Evolutionary conservation across 225 moss, liverwort and hornwort species (phyloP).

Genomic region (Pleurozium schreberi): DNA sequence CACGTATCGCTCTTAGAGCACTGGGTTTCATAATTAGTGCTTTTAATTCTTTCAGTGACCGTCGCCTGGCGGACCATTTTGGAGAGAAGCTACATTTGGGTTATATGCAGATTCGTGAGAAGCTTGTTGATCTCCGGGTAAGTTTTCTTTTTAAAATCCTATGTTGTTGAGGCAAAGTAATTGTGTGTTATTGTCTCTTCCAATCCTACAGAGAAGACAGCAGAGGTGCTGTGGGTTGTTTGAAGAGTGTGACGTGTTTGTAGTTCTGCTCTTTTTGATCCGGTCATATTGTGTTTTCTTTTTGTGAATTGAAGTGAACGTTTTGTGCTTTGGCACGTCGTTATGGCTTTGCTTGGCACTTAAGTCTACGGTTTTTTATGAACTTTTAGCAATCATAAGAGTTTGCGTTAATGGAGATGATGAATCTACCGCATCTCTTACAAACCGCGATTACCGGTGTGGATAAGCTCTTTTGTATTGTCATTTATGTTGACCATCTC

Average conservation of each 20-base stretch:
- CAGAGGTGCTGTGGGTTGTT: background rate
- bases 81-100: conserved; percentile 98
- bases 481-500: background rate
- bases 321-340: background rate
- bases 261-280: background rate
- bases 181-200: background rate
- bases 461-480: background rate
- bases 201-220: background rate
- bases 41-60: conserved; percentile 54
- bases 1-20: background rate
- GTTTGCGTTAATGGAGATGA: background rate
- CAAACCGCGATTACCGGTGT: background rate
- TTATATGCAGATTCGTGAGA: conserved; percentile 99
- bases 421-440: background rate
- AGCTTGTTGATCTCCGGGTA: conserved; percentile 84
- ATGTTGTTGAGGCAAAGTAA: background rate
- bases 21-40: conserved; percentile 15
- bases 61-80: conserved; percentile 97
- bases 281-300: background rate
- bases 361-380: background rate
- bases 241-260: background rate
- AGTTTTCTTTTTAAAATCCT: background rate
- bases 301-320: background rate
- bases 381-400: background rate
- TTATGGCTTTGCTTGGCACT: background rate